These are phyloP conservation scores for Huiozyma naganishii DNA, from an alignment of 805 yeast species.

Conservation along the genomic window DNA sequence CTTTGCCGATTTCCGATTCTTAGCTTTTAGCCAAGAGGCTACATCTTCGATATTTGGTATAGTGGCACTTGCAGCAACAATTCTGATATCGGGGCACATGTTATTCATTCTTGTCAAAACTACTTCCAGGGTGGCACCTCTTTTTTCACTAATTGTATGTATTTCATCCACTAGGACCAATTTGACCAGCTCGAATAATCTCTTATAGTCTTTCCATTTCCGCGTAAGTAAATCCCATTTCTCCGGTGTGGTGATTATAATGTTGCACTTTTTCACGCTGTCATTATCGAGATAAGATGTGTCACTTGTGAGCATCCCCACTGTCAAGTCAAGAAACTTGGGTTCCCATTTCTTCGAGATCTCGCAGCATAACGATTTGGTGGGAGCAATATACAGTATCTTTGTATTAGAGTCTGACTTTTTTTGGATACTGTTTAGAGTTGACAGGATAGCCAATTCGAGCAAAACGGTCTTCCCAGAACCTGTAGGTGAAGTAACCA, in stretches of 20 bases:
- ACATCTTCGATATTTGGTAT: constrained; percentile 42
- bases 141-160: constrained; percentile 34
- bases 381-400: constrained; percentile 46
- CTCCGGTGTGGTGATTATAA: constrained; percentile 51
- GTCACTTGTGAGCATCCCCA: constrained; percentile 47
- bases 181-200: constrained; percentile 32
- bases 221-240: constrained; percentile 51
- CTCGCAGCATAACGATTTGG: constrained; percentile 46
- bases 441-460: constrained; percentile 39
- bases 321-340: constrained; percentile 34
- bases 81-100: constrained; percentile 28
- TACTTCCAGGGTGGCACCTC: constrained; percentile 41
- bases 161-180: constrained; percentile 40
- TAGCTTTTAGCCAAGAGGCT: constrained; percentile 34
- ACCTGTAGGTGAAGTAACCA: constrained; percentile 47
- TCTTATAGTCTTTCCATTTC: constrained; percentile 35
- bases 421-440: constrained; percentile 14
- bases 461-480: constrained; percentile 49
- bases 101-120: constrained; percentile 39
- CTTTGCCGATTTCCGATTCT: constrained; percentile 19
- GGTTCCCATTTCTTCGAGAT: constrained; percentile 36
- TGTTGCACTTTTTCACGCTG: constrained; percentile 36
- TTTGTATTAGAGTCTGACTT: constrained; percentile 11
- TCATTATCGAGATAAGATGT: constrained; percentile 37
- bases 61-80: constrained; percentile 43